A percentile compares a stretch with the other conserved stretches of the same genome.
These are phyloP conservation scores for Cercospora beticola DNA, from an alignment of 2,329 filamentous ascomycete species.

Conservation along the genomic window DNA sequence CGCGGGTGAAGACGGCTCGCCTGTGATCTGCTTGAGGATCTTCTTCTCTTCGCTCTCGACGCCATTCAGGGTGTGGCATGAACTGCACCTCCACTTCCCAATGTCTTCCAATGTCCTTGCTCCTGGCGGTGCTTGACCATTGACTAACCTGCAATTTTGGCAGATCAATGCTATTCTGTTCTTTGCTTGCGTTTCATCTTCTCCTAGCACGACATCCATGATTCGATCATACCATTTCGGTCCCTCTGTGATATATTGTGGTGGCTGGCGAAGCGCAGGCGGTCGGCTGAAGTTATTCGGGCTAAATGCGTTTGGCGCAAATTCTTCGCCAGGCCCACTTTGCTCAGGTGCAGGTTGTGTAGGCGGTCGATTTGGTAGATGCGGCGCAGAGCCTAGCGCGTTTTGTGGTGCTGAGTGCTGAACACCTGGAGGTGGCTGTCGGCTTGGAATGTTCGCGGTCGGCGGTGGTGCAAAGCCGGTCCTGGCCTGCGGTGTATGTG, in stretches of 20 bases:
- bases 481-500: conserved; percentile 45
- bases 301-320: conserved; percentile 69
- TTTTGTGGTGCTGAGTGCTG: conserved; percentile 12
- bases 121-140: conserved; percentile 91
- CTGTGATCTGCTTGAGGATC: conserved; percentile 64
- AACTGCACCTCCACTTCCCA: conserved; percentile 83
- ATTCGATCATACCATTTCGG: conserved; percentile 90
- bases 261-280: conserved; percentile 21
- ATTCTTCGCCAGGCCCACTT: conserved; percentile 55
- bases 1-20: conserved; percentile 15
- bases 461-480: conserved; percentile 62
- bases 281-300: conserved; percentile 58
- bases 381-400: conserved; percentile 9
- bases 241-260: conserved; percentile 32
- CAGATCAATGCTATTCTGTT: conserved; percentile 91
- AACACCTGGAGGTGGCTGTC: conserved; percentile 25
- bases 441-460: conserved; percentile 62
- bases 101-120: conserved; percentile 73
- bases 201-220: conserved; percentile 85
- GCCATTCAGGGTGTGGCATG: conserved; percentile 80
- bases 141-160: conserved; percentile 77
- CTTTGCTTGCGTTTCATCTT: conserved; percentile 89
- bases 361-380: conserved; percentile 11
- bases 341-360: conserved; percentile 20
- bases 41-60: conserved; percentile 73